Evolutionary conservation across 495 filamentous ascomycete genomes (phyloP).

Genomic region (Usnea hakonensis): DNA sequence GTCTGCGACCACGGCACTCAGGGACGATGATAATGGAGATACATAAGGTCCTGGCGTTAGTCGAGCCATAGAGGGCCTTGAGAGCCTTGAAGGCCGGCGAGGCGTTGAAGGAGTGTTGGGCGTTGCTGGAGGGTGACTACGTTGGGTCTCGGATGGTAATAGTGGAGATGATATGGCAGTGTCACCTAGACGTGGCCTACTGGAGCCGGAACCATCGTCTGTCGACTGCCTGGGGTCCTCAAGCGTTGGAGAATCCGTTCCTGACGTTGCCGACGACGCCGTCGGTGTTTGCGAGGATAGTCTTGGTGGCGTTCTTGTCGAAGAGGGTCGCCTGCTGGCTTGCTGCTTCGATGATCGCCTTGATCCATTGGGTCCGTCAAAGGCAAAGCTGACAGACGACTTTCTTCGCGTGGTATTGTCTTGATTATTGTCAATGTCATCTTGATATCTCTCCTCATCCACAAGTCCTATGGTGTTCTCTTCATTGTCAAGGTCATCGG

Average conservation of each 20-base stretch:
- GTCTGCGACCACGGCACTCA: constrained; percentile 56
- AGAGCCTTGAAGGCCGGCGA: constrained; percentile 18
- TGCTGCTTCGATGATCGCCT: constrained; percentile 15
- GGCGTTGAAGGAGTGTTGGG: constrained; percentile 17
- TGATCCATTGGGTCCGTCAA: constrained; percentile 7
- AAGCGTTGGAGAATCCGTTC: constrained; percentile 8
- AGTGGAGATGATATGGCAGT: constrained; percentile 21
- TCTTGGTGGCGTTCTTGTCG: constrained; percentile 9
- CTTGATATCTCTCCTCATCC: constrained; percentile 37
- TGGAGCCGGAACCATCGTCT: constrained; percentile 1
- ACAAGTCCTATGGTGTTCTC: constrained; percentile 43
- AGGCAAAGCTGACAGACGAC: constrained; percentile 19
- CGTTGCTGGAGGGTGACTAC: constrained; percentile 26
- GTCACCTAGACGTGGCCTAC: constrained; percentile 14
- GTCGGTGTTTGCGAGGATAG: constrained; percentile 11
- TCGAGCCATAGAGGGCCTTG: constrained; percentile 25
- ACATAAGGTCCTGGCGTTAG: constrained; percentile 44
- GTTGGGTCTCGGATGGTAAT: constrained; percentile 30
- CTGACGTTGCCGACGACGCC: constrained; percentile 4
- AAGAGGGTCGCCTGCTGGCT: background rate
- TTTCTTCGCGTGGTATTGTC: constrained; percentile 18
- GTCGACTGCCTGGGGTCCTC: constrained; percentile 17
- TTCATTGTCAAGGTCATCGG: constrained; percentile 38
- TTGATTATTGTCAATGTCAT: constrained; percentile 30
- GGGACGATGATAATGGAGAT: constrained; percentile 45